phyloP scores from a whole-genome alignment of 768 basidiomycete genomes.

The Suillus luteus region DNA sequence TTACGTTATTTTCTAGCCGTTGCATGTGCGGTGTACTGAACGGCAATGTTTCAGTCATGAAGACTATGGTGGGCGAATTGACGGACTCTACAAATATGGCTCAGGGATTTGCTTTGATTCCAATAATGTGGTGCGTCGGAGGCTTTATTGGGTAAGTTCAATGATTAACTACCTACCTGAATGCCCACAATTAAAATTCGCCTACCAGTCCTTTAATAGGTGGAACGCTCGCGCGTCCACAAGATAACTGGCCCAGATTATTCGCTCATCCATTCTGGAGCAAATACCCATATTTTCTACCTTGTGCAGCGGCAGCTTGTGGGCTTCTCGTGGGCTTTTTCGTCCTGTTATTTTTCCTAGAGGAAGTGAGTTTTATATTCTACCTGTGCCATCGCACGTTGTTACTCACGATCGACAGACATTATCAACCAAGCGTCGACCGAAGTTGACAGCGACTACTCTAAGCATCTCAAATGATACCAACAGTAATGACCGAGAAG shows the following conservation, averaged over 20 bases:
- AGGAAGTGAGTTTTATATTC: constrained; percentile 29
- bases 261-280: constrained; percentile 45
- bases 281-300: constrained; percentile 40
- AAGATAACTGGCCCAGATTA: constrained; percentile 51
- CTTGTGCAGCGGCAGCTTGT: constrained; percentile 28
- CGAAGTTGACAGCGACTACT: background rate
- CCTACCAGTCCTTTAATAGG: constrained; percentile 49
- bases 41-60: constrained; percentile 58
- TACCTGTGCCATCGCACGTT: background rate
- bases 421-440: background rate
- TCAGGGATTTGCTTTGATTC: constrained; percentile 35
- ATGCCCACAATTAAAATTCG: background rate
- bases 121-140: constrained; percentile 30
- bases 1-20: constrained; percentile 13
- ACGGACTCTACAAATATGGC: constrained; percentile 44
- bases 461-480: background rate
- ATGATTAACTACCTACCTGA: background rate
- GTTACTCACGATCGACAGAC: background rate
- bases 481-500: constrained; percentile 7
- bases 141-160: constrained; percentile 37
- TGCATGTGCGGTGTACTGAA: constrained; percentile 40
- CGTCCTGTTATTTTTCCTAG: constrained; percentile 26
- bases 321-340: constrained; percentile 19
- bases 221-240: constrained; percentile 55
- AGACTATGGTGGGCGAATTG: constrained; percentile 67